These are phyloP conservation scores for Borealophlyctis nickersoniae DNA, from an alignment of 192 early-diverging fungal genomes.

Conservation along the genomic window DNA sequence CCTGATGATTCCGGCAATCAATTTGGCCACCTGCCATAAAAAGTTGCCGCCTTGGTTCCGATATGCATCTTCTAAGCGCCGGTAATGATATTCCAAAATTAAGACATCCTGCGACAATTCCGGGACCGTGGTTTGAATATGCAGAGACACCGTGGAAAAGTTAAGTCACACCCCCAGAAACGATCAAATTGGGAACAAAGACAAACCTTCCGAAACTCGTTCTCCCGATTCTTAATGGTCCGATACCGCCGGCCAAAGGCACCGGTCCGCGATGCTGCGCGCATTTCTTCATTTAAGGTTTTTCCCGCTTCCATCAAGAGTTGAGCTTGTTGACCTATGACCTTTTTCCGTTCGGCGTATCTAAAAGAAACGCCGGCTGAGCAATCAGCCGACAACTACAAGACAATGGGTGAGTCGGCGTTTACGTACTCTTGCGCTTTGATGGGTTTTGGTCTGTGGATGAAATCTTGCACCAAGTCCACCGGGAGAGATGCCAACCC, in stretches of 20 bases:
- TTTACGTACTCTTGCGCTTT: slow-evolving; percentile 39
- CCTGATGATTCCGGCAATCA: slow-evolving; percentile 47
- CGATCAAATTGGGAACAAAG: slow-evolving; percentile 7
- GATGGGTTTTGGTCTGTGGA: slow-evolving; percentile 55
- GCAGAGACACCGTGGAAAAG: no score
- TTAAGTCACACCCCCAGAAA: no score
- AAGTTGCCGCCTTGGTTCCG: slow-evolving; percentile 52
- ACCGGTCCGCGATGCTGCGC: slow-evolving; percentile 31
- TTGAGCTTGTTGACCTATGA: slow-evolving; percentile 49
- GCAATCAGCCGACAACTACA: background rate
- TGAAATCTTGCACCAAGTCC: slow-evolving; percentile 52
- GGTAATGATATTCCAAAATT: slow-evolving; percentile 57
- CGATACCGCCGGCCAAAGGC: slow-evolving; percentile 36
- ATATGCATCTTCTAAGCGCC: slow-evolving; percentile 50
- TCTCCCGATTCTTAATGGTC: slow-evolving; percentile 44
- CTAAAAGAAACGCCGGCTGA: slow-evolving; percentile 13
- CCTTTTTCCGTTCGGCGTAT: slow-evolving; percentile 47
- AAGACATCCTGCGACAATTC: slow-evolving; percentile 42
- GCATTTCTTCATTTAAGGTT: slow-evolving; percentile 45
- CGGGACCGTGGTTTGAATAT: background rate
- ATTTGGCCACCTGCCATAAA: slow-evolving; percentile 41
- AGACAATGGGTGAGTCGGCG: background rate
- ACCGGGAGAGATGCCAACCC: slow-evolving; percentile 51
- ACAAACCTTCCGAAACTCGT: slow-evolving; percentile 51
- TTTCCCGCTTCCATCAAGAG: slow-evolving; percentile 50